Percentiles rank a stretch among this genome's conserved stretches.
phyloP scores from a whole-genome alignment of 2,329 filamentous ascomycete species.

The Endocalyx cinctus region DNA sequence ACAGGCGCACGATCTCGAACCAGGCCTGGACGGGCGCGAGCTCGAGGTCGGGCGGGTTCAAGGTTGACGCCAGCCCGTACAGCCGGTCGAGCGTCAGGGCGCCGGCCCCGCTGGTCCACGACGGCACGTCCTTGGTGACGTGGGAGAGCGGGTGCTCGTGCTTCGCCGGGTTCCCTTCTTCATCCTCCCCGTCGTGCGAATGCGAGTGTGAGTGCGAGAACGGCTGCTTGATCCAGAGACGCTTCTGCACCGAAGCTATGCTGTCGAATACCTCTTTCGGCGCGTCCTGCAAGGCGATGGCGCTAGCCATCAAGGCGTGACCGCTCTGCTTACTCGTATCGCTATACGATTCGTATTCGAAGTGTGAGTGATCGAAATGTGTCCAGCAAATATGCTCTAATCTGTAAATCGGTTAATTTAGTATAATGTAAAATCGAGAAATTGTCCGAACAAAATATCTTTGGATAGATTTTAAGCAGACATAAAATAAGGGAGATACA shows the following conservation, averaged over 20 bases:
- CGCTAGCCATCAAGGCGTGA: slow-evolving; percentile 24
- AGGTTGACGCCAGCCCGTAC: slow-evolving; percentile 39
- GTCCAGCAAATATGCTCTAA: slow-evolving; percentile 51
- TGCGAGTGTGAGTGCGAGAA: slow-evolving; percentile 1
- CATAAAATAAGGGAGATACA: too few relatives aligned
- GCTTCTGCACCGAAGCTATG: slow-evolving; percentile 10
- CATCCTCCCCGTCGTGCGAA: too few relatives aligned
- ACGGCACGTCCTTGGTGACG: slow-evolving; percentile 12
- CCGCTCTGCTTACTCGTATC: slow-evolving; percentile 20
- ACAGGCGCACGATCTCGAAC: slow-evolving; percentile 46
- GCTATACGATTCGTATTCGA: slow-evolving; percentile 22
- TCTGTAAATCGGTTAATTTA: slow-evolving; percentile 30
- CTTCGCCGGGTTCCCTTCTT: too few relatives aligned
- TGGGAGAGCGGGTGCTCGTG: not conserved
- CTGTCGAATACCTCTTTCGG: slow-evolving; percentile 10
- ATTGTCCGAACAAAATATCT: too few relatives aligned
- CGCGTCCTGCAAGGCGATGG: slow-evolving; percentile 22
- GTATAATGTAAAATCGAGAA: too few relatives aligned
- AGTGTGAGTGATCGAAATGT: slow-evolving; percentile 40
- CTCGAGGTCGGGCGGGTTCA: slow-evolving; percentile 39
- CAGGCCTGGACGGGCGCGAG: slow-evolving; percentile 50
- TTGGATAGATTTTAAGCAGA: too few relatives aligned
- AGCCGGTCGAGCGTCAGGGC: slow-evolving; percentile 39
- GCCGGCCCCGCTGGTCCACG: slow-evolving; percentile 34
- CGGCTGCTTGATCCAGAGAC: slow-evolving; percentile 1